A percentile compares a stretch with the other conserved stretches of the same genome.
These are phyloP conservation scores for Simplicillium sp. DNA, from an alignment of 2,329 filamentous ascomycete genomes.

Conservation along the genomic window DNA sequence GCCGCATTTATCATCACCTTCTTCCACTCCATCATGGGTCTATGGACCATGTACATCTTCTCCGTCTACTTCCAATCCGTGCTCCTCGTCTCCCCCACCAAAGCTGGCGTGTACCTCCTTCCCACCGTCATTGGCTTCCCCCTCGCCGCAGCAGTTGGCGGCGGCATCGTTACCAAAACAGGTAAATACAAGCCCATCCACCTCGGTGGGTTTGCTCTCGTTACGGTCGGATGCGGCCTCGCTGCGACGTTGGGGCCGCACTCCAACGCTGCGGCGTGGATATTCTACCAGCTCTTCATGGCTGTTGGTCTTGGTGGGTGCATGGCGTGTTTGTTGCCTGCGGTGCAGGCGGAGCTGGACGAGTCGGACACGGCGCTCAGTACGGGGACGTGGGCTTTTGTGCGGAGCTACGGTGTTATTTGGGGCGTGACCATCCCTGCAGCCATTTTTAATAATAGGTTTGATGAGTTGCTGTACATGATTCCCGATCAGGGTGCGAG, in stretches of 20 bases:
- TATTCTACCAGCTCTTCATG: slow-evolving; percentile 26
- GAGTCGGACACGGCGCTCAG: slow-evolving; percentile 25
- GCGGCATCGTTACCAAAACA: slow-evolving; percentile 18
- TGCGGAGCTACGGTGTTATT: slow-evolving; percentile 31
- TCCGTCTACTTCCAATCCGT: slow-evolving; percentile 7
- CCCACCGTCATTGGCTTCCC: not conserved
- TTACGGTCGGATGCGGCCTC: slow-evolving; percentile 30
- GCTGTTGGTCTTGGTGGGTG: slow-evolving; percentile 32
- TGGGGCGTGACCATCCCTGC: slow-evolving; percentile 36
- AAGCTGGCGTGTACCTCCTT: slow-evolving; percentile 2
- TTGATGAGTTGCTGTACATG: slow-evolving; percentile 3
- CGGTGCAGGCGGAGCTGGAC: slow-evolving; percentile 25
- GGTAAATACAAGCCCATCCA: slow-evolving; percentile 25
- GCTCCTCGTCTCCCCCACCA: not conserved
- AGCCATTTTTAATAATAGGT: slow-evolving; percentile 25
- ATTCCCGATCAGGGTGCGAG: slow-evolving; percentile 2
- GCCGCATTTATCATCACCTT: slow-evolving; percentile 3
- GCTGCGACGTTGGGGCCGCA: slow-evolving; percentile 24
- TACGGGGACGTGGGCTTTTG: slow-evolving; percentile 29
- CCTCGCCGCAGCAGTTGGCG: slow-evolving; percentile 17
- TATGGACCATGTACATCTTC: slow-evolving; percentile 6
- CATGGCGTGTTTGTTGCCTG: slow-evolving; percentile 30
- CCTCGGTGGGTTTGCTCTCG: slow-evolving; percentile 23
- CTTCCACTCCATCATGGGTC: not conserved
- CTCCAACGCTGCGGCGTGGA: slow-evolving; percentile 24